A percentile compares a stretch with the other conserved stretches of the same genome.
phyloP scores from a whole-genome alignment of 2,329 filamentous ascomycete species.

The Acrocalymma vagum region DNA sequence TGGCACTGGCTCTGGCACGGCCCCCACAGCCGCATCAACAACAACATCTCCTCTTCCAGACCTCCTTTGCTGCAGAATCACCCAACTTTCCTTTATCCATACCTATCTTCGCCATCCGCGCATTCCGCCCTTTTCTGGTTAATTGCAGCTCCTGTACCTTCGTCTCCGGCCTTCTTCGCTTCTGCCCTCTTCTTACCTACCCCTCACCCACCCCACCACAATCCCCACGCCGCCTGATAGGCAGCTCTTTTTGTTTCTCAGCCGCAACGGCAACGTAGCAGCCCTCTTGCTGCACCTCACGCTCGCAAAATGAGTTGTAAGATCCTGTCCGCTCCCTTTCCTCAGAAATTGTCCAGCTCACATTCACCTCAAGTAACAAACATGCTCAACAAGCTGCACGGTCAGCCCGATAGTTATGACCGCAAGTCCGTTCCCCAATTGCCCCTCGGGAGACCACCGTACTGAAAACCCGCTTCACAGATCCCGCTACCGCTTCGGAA shows the following conservation, averaged over 20 bases:
- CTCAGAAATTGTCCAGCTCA: constrained; percentile 19
- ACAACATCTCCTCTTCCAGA: constrained; percentile 26
- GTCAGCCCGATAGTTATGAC: constrained; percentile 97
- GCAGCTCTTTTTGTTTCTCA: constrained; percentile 37
- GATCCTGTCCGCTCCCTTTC: constrained; percentile 16
- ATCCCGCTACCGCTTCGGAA: constrained; percentile 88
- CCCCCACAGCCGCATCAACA: constrained; percentile 34
- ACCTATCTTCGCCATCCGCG: constrained; percentile 21
- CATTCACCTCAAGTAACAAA: constrained; percentile 69
- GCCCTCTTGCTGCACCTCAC: constrained; percentile 31
- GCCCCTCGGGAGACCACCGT: constrained; percentile 24
- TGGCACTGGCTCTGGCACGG: too few species aligned
- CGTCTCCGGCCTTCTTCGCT: constrained; percentile 20
- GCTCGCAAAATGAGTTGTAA: constrained; percentile 46
- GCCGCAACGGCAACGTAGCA: constrained; percentile 38
- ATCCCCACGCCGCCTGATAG: constrained; percentile 38
- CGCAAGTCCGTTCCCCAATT: constrained; percentile 76
- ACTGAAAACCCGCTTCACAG: constrained; percentile 57
- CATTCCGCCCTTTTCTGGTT: constrained; percentile 16
- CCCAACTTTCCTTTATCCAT: constrained; percentile 22
- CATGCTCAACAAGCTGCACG: constrained; percentile 95
- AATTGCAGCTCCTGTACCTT: constrained; percentile 25
- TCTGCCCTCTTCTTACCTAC: constrained; percentile 26
- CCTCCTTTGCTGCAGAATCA: constrained; percentile 17
- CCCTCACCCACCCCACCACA: constrained; percentile 40